Evolutionary conservation across 306 rosid genomes (phyloP).

Genomic region (Cicer bijugum): DNA sequence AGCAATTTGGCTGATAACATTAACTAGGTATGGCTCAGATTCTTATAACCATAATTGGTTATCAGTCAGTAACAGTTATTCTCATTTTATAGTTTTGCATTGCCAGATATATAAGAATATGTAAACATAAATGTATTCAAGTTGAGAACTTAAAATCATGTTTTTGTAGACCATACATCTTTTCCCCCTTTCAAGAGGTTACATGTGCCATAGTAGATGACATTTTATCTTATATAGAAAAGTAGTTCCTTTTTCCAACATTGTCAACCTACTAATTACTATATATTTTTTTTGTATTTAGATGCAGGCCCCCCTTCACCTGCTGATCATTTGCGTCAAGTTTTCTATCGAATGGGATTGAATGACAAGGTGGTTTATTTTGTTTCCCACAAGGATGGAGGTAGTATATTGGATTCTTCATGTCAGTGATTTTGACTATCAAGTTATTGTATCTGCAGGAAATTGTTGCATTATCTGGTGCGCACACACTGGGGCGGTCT

Average conservation of each 20-base stretch:
- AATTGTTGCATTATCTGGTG: conserved; percentile 97
- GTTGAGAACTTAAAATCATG: not conserved
- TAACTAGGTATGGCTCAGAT: not conserved
- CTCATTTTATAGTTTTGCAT: conserved; percentile 11
- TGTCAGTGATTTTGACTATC: conserved; percentile 41
- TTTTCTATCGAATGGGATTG: conserved; percentile 95
- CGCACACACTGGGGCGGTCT: conserved; percentile 91
- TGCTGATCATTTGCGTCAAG: conserved; percentile 86
- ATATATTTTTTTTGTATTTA: conserved; percentile 48
- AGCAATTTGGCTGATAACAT: not conserved
- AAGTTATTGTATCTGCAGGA: conserved; percentile 63
- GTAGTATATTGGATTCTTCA: conserved; percentile 10
- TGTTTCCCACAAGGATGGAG: conserved; percentile 17
- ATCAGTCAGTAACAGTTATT: conserved; percentile 3
- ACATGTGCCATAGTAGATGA: not conserved
- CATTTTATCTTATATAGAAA: conserved; percentile 4
- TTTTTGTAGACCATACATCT: not conserved
- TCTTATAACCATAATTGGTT: not conserved
- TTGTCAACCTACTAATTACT: conserved; percentile 20
- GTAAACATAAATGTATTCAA: conserved; percentile 14
- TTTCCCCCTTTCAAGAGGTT: conserved; percentile 14
- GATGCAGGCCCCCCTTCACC: conserved; percentile 98
- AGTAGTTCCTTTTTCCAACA: conserved; percentile 11
- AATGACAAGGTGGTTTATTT: conserved; percentile 69
- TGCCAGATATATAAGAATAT: conserved; percentile 4